Conservation (phyloP, 306 rosid species). For the Malus sylvestris region DNA sequence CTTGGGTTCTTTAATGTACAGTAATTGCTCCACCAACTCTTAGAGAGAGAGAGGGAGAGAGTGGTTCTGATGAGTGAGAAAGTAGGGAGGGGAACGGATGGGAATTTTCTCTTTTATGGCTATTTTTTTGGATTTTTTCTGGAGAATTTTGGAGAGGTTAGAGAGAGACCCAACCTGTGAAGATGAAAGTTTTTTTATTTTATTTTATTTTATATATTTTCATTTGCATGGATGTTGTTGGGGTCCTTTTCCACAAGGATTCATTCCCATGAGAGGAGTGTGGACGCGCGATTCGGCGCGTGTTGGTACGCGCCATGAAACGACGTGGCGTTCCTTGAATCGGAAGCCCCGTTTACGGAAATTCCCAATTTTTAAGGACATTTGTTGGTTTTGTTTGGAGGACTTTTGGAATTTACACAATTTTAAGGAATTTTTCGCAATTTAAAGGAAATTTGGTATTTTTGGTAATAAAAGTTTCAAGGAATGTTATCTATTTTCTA, state of each 20-base stretch:
- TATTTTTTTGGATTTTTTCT: neutral
- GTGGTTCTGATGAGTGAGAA: neutral
- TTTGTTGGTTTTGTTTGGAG: neutral
- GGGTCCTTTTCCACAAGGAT: neutral
- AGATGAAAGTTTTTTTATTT: neutral
- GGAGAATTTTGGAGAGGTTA: neutral
- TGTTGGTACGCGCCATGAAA: neutral
- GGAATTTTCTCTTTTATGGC: neutral
- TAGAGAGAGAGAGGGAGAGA: neutral
- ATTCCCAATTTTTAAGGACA: too few relatives aligned
- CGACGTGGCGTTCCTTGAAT: neutral
- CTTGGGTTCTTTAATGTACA: conserved; percentile 1
- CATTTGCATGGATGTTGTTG: neutral
- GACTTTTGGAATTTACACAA: too few relatives aligned
- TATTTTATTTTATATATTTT: too few relatives aligned
- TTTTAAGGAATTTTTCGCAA: too few relatives aligned
- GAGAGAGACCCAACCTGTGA: neutral
- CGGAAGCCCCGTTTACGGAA: too few relatives aligned
- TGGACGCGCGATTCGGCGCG: neutral
- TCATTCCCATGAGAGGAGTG: neutral
- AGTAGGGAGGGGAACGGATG: neutral
- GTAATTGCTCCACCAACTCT: neutral
- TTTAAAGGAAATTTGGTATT: neutral
- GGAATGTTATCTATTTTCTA: neutral
- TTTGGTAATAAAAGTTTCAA: neutral